phyloP scores from a whole-genome alignment of 2,329 filamentous ascomycete genomes.

The Mycosphaerelloides madeirae region DNA sequence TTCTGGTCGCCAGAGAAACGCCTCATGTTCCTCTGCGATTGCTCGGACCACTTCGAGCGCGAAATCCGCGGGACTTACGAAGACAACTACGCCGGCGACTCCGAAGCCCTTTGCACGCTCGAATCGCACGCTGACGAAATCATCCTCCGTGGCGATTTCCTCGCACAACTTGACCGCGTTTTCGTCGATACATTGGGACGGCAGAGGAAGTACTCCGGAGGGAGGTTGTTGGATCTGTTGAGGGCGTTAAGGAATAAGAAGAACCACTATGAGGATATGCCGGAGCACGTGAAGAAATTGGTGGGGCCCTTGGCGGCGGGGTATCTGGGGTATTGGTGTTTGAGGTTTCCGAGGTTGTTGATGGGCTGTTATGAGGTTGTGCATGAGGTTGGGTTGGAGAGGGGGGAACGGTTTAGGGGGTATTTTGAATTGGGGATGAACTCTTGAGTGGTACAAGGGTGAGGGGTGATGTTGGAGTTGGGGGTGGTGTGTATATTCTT shows the following conservation, averaged over 20 bases:
- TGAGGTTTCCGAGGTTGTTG: constrained; percentile 70
- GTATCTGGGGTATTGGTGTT: constrained; percentile 79
- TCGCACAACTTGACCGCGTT: constrained; percentile 66
- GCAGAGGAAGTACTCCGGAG: constrained; percentile 89
- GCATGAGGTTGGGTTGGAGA: constrained; percentile 59
- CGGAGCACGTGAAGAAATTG: constrained; percentile 65
- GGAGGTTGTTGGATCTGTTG: constrained; percentile 76
- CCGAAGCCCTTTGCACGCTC: constrained; percentile 57
- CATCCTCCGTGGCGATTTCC: constrained; percentile 64
- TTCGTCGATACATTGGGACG: constrained; percentile 90
- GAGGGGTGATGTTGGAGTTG: no score
- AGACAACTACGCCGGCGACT: constrained; percentile 38
- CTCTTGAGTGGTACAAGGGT: no score
- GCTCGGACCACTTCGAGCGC: constrained; percentile 94
- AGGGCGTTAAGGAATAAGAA: constrained; percentile 91
- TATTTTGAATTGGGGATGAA: constrained; percentile 52
- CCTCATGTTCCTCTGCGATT: constrained; percentile 88
- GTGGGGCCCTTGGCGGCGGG: constrained; percentile 68
- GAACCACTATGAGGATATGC: constrained; percentile 97
- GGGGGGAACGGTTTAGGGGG: constrained; percentile 62
- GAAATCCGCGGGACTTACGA: constrained; percentile 64
- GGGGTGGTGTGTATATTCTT: no score
- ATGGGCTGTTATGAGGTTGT: constrained; percentile 75
- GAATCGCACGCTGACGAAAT: constrained; percentile 47
- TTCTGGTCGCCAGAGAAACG: constrained; percentile 92